These are phyloP conservation scores for Marchantia paleacea DNA, from an alignment of 225 moss, liverwort and hornwort genomes.

Conservation along the genomic window DNA sequence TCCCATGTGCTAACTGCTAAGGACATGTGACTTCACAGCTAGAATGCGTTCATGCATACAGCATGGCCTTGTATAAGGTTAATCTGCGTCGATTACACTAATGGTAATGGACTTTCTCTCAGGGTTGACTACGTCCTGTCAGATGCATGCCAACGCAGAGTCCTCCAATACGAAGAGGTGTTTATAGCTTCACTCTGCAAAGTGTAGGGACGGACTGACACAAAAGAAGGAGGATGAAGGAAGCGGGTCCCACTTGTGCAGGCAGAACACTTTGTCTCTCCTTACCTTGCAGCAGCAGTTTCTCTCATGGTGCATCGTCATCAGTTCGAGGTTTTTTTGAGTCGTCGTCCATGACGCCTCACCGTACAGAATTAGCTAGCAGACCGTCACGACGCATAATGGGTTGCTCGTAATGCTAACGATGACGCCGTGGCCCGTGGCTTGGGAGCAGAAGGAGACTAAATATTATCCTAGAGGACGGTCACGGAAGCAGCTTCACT, in stretches of 20 bases:
- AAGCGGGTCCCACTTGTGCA: slow-evolving; percentile 1
- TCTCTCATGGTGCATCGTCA: background rate
- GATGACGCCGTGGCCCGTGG: background rate
- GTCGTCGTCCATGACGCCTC: background rate
- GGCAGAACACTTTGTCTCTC: background rate
- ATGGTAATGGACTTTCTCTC: background rate
- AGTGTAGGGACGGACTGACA: slow-evolving; percentile 1
- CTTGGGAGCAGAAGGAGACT: slow-evolving; percentile 6
- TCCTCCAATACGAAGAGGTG: background rate
- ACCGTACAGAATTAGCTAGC: slow-evolving; percentile 5
- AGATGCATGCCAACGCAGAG: background rate
- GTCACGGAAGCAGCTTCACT: background rate
- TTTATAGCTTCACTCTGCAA: background rate
- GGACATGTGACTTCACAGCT: background rate
- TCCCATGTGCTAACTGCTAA: background rate
- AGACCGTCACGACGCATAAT: background rate
- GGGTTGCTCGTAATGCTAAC: slow-evolving; percentile 6
- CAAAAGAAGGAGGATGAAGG: background rate
- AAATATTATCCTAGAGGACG: background rate
- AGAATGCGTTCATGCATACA: background rate
- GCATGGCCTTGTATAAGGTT: background rate
- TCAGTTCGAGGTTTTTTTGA: slow-evolving; percentile 5
- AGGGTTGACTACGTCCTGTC: background rate
- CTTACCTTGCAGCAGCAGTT: background rate
- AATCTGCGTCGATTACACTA: background rate